A percentile compares a stretch with the other conserved stretches of the same genome.
Evolutionary conservation across 208 protist genomes (phyloP).

Genomic region (Crithidia fasciculata): DNA sequence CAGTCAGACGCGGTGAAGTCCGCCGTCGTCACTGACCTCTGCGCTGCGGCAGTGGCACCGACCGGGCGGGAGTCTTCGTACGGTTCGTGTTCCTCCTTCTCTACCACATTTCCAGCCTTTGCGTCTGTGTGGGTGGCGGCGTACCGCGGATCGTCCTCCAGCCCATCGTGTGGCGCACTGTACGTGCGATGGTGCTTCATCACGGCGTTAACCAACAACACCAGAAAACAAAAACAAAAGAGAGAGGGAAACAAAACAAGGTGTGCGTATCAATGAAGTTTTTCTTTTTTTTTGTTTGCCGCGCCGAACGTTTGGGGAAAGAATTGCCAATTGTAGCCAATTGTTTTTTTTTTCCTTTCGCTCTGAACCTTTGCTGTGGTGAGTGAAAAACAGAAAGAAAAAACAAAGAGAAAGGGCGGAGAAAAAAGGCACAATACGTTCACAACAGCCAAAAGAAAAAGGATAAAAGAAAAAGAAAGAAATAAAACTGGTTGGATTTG

Average conservation of each 20-base stretch:
- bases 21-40: constrained; percentile 6
- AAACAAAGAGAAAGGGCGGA: neutral
- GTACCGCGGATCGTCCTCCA: too few species aligned
- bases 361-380: neutral
- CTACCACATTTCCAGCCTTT: too few species aligned
- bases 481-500: neutral
- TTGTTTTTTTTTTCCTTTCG: neutral
- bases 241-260: neutral
- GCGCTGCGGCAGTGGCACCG: neutral
- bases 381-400: neutral
- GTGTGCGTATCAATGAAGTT: neutral
- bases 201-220: too few species aligned
- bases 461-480: constrained; percentile 14
- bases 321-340: neutral
- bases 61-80: neutral
- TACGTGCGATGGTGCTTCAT: too few species aligned
- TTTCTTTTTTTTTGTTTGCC: neutral
- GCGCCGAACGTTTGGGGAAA: too few species aligned
- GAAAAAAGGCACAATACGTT: neutral
- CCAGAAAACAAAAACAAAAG: neutral
- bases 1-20: neutral
- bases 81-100: neutral
- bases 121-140: too few species aligned
- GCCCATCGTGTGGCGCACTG: too few species aligned
- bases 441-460: neutral